phyloP scores from a whole-genome alignment of 306 rosid genomes.

The Quercus variabilis region DNA sequence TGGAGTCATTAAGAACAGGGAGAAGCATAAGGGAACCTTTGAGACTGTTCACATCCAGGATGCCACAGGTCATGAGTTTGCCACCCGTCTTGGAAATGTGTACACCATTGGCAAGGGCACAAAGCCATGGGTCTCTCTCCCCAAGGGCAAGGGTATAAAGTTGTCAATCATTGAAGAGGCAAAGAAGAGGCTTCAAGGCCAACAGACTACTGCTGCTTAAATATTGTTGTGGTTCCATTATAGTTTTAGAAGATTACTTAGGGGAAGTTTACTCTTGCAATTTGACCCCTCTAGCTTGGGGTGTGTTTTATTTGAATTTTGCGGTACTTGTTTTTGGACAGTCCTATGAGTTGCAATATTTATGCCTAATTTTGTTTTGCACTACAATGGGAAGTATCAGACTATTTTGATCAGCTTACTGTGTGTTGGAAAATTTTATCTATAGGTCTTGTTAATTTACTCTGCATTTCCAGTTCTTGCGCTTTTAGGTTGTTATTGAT shows the following conservation, averaged over 20 bases:
- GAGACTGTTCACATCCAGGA: slow-evolving; percentile 80
- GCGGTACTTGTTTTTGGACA: not conserved
- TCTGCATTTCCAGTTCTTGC: not conserved
- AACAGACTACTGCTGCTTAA: slow-evolving; percentile 29
- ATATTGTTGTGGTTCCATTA: not conserved
- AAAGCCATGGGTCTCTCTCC: slow-evolving; percentile 67
- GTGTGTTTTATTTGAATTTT: slow-evolving; percentile 8
- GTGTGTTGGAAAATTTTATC: not conserved
- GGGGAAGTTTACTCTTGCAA: slow-evolving; percentile 14
- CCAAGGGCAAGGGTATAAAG: slow-evolving; percentile 88
- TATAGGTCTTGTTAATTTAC: not conserved
- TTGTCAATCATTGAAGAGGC: slow-evolving; percentile 73
- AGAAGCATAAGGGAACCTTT: slow-evolving; percentile 77
- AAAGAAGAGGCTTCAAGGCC: slow-evolving; percentile 64
- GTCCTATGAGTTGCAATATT: not conserved
- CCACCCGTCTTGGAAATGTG: slow-evolving; percentile 70
- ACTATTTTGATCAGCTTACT: not conserved
- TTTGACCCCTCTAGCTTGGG: not conserved
- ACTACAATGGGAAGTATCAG: not conserved
- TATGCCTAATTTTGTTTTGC: not conserved
- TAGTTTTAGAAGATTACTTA: slow-evolving; percentile 16
- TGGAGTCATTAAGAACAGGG: slow-evolving; percentile 80
- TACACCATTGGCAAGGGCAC: slow-evolving; percentile 74
- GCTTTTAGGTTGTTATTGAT: not conserved
- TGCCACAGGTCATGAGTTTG: slow-evolving; percentile 66